Evolutionary conservation across 345 rosid species (phyloP).

Genomic region (Balakata baccata): DNA sequence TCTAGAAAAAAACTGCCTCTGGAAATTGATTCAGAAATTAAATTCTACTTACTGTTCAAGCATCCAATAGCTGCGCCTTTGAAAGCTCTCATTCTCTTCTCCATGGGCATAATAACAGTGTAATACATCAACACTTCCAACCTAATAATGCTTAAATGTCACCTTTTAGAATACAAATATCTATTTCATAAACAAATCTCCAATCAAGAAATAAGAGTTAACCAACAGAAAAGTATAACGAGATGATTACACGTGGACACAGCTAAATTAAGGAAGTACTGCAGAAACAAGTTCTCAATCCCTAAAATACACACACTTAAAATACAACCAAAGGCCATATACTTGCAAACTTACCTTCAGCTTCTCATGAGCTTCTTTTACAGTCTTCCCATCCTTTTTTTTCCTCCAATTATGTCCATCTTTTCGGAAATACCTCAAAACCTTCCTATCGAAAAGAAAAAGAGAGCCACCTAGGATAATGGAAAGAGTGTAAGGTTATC

Average conservation of each 20-base stretch:
- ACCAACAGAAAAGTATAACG: background rate
- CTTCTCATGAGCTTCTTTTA: conserved; percentile 93
- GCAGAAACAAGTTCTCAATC: background rate
- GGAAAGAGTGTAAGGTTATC: conserved; percentile 13
- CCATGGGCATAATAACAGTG: conserved; percentile 99
- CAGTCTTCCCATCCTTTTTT: conserved; percentile 43
- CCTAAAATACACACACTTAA: background rate
- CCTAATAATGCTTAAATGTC: conserved; percentile 49
- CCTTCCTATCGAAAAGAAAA: conserved; percentile 47
- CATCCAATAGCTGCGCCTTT: conserved; percentile 98
- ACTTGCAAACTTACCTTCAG: conserved; percentile 46
- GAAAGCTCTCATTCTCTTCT: conserved; percentile 83
- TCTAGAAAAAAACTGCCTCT: background rate
- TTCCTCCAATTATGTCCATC: conserved; percentile 37
- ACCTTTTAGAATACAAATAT: background rate
- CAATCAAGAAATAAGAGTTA: background rate
- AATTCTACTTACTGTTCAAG: conserved; percentile 68
- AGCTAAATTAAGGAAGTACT: background rate
- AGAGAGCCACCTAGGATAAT: conserved; percentile 78
- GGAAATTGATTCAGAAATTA: background rate
- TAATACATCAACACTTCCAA: conserved; percentile 84
- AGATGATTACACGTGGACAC: background rate
- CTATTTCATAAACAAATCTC: background rate
- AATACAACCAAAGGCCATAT: background rate
- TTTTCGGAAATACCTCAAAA: conserved; percentile 30